Percentiles rank a stretch among this genome's conserved stretches.
Conservation (phyloP, 805 yeast genomes). For the Lachancea mirantina region DNA sequence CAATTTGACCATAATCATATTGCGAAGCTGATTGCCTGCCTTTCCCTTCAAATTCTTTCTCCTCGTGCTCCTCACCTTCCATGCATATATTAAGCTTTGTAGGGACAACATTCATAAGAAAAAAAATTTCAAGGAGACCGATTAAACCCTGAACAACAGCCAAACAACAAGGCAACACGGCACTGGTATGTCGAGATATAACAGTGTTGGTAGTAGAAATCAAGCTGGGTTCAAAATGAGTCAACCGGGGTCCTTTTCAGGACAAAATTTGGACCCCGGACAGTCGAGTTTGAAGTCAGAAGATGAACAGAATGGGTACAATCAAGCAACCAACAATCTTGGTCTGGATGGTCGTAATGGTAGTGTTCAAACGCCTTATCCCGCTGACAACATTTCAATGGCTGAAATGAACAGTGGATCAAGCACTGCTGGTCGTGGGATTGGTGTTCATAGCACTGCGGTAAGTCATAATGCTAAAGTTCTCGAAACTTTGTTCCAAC, state of each 20-base stretch:
- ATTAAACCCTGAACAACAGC: background rate
- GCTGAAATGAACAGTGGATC: background rate
- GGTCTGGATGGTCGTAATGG: background rate
- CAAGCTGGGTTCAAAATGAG: too few species aligned
- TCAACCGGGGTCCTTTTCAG: too few species aligned
- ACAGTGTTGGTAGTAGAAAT: slow-evolving; percentile 32
- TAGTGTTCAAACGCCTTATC: slow-evolving; percentile 8
- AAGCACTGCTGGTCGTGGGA: background rate
- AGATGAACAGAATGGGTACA: slow-evolving; percentile 4
- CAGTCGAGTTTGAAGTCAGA: slow-evolving; percentile 1
- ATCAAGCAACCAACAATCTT: slow-evolving; percentile 1
- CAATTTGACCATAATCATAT: too few species aligned
- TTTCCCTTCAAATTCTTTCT: too few species aligned
- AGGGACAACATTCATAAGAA: too few species aligned
- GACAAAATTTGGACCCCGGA: background rate
- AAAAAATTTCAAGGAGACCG: slow-evolving; percentile 1
- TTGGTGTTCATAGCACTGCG: too few species aligned
- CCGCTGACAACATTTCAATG: slow-evolving; percentile 7
- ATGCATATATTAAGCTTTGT: background rate
- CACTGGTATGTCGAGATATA: slow-evolving; percentile 33
- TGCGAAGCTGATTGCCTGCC: too few species aligned
- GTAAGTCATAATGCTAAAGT: too few species aligned
- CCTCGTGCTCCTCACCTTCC: background rate
- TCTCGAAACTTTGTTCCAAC: slow-evolving; percentile 10
- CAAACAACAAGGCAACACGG: slow-evolving; percentile 2